phyloP scores from a whole-genome alignment of 768 basidiomycete genomes.

The Auricularia sp. region DNA sequence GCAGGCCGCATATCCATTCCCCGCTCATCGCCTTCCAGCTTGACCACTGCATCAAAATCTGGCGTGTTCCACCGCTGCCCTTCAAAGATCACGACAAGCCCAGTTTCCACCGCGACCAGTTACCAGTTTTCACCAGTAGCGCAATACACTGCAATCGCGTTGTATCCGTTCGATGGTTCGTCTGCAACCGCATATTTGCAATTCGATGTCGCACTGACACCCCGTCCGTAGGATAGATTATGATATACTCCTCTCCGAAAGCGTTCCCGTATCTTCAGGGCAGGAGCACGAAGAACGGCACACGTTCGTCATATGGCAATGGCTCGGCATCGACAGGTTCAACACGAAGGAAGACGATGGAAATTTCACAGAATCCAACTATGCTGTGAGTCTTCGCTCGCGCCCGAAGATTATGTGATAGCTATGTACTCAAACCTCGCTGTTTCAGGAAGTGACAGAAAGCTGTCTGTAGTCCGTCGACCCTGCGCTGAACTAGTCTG shows the following conservation, averaged over 20 bases:
- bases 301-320: slow-evolving; percentile 51
- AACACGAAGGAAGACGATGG: slow-evolving; percentile 37
- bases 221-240: slow-evolving; percentile 36
- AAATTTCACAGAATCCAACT: slow-evolving; percentile 21
- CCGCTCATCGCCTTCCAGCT: slow-evolving; percentile 30
- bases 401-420: slow-evolving; percentile 13
- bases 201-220: background rate
- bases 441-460: slow-evolving; percentile 58
- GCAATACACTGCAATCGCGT: slow-evolving; percentile 57
- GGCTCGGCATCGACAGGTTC: slow-evolving; percentile 57
- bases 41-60: slow-evolving; percentile 68
- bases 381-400: slow-evolving; percentile 55
- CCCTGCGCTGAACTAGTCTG: background rate
- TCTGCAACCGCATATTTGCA: background rate
- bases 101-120: slow-evolving; percentile 48
- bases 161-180: slow-evolving; percentile 53
- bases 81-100: background rate
- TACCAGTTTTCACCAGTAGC: slow-evolving; percentile 63
- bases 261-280: slow-evolving; percentile 15
- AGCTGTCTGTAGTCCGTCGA: slow-evolving; percentile 40
- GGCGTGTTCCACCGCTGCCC: slow-evolving; percentile 40
- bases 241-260: slow-evolving; percentile 30
- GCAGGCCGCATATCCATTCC: too few species aligned
- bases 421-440: background rate
- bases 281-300: slow-evolving; percentile 8